phyloP scores from a whole-genome alignment of 2,329 filamentous ascomycete species.

The Hymenoscyphus fraxineus region DNA sequence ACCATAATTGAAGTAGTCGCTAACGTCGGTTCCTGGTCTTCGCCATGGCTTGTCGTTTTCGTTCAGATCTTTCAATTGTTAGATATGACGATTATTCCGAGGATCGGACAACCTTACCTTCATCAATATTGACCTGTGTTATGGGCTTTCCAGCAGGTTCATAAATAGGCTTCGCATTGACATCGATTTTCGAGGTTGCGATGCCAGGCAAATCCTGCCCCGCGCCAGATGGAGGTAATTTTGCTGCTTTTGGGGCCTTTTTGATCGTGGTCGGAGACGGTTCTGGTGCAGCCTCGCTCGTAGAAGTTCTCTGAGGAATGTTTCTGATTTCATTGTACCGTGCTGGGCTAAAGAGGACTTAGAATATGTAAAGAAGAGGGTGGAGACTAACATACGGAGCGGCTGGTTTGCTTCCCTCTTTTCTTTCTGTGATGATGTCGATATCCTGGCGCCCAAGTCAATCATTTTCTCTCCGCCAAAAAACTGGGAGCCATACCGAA shows the following conservation, averaged over 20 bases:
- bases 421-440: constrained; percentile 65
- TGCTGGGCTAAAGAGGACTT: constrained; percentile 46
- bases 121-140: constrained; percentile 70
- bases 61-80: constrained; percentile 51
- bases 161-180: constrained; percentile 78
- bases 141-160: constrained; percentile 77
- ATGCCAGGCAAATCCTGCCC: constrained; percentile 58
- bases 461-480: constrained; percentile 1
- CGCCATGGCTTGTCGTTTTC: constrained; percentile 93
- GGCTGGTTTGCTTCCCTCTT: constrained; percentile 59
- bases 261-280: constrained; percentile 44
- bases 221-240: constrained; percentile 36
- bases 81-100: background rate
- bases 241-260: constrained; percentile 41
- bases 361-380: constrained; percentile 10
- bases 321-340: constrained; percentile 64
- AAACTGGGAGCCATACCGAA: constrained; percentile 38
- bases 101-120: constrained; percentile 41
- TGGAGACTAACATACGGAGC: constrained; percentile 46
- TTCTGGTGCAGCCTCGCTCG: constrained; percentile 43
- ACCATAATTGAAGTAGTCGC: constrained; percentile 98
- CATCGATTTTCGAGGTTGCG: constrained; percentile 77
- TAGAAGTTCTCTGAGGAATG: constrained; percentile 57
- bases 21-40: constrained; percentile 87
- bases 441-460: constrained; percentile 48